Evolutionary conservation across 1,139 yeast species (phyloP), one percentile per base, ranked within the genome.

Genomic region (Yamadazyma buinensis): DNA sequence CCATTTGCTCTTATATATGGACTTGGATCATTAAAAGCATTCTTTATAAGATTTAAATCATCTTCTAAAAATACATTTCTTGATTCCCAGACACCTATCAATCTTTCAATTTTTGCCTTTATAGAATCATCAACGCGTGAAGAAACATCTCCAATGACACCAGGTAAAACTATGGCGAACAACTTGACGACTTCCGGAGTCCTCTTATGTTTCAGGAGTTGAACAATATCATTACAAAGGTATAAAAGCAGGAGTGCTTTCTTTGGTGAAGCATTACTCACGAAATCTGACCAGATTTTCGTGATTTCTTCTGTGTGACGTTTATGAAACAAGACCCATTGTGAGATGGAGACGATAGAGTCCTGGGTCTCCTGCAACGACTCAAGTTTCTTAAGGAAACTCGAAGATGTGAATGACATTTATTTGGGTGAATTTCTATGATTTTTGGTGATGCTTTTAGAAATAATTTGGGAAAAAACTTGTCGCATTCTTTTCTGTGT

Each of bases 261-360:
- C 33, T 60, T 50, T 13, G 64, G 49, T n/a, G 71, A 59, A 11
- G 68, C 59, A 28, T 51, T 36, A 18, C 52, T 38, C 23, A 45
- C 35, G 43, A 66, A 72, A 14, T 61, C 54, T 5, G 75, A 60
- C 95, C 95, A 87, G 12, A 75, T 59, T 27, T 64, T 55, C 3
- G 87, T 85, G 18, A 80, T 71, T 30, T 74, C 75, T 9, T 57
- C 57, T 18, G 83, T 77, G 47, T 82, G 76, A 34, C 90, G 67
- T 46, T 83, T 77, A 54, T 86, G 90, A 60, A 85, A 85, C 41
- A 86, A 61, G 26, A 81, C 81, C 95, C 95, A 87, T 53, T 84
- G 94, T 0, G 95, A 80, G 3, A 86, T 79, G 6, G 87, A 73
- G 21, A 84, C 92, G 47, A 86, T 86, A 9, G 90, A 77, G 41